Conservation (phyloP, 345 rosid genomes). For the Salix caprea region DNA sequence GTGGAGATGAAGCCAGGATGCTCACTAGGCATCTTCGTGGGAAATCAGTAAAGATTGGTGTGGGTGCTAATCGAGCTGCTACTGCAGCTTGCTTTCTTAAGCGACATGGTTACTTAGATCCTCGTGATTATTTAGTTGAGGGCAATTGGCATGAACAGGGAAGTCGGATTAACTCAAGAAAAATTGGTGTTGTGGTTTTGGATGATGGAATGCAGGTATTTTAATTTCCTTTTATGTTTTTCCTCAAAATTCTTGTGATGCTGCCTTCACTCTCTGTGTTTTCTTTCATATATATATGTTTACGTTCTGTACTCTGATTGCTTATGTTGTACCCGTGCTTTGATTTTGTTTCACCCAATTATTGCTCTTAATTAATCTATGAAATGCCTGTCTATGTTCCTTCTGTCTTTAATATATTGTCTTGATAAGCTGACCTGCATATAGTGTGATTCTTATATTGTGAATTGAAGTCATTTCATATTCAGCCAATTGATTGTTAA, state of each 20-base stretch:
- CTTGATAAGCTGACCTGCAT: background rate
- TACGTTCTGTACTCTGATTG: no score
- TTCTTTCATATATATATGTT: background rate
- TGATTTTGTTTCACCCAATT: background rate
- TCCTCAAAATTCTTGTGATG: background rate
- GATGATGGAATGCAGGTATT: constrained; percentile 96
- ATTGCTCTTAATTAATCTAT: background rate
- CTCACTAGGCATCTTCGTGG: constrained; percentile 58
- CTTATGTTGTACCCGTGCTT: no score
- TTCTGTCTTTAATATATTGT: background rate
- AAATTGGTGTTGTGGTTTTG: constrained; percentile 49
- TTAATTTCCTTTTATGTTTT: background rate
- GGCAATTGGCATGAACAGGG: constrained; percentile 16
- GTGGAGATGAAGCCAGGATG: constrained; percentile 91
- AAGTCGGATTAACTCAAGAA: constrained; percentile 14
- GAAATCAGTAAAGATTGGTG: constrained; percentile 47
- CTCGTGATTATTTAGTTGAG: constrained; percentile 7
- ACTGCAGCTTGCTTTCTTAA: constrained; percentile 46
- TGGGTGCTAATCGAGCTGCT: constrained; percentile 68
- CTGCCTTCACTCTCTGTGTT: background rate
- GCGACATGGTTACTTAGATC: constrained; percentile 50
- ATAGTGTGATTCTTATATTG: background rate
- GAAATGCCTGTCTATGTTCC: background rate
- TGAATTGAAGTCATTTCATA: background rate
- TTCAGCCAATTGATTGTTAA: background rate